Percentiles rank a stretch among this genome's conserved stretches.
Evolutionary conservation across 106 monocot species (phyloP).

Genomic region (Dendrobium catenatum): DNA sequence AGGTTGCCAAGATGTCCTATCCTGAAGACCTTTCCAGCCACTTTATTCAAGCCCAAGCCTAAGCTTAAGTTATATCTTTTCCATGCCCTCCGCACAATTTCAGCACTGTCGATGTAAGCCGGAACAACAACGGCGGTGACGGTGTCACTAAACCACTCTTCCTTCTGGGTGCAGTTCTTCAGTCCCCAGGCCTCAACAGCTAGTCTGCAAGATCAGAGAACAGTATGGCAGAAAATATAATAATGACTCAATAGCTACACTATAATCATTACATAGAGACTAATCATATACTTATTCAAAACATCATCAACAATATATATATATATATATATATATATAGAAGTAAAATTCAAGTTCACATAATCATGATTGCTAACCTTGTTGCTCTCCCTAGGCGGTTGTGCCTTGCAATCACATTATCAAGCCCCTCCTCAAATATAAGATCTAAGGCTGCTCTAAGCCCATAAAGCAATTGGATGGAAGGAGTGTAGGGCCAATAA

Average conservation of each 20-base stretch:
- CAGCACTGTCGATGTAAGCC: constrained; percentile 65
- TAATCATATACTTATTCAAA: neutral
- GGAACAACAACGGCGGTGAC: constrained; percentile 89
- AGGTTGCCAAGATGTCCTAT: constrained; percentile 88
- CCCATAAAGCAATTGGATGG: constrained; percentile 89
- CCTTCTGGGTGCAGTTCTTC: constrained; percentile 89
- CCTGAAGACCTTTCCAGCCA: constrained; percentile 89
- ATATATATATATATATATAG: neutral
- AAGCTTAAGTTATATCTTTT: constrained; percentile 91
- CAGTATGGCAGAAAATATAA: too few relatives aligned
- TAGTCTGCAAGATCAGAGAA: constrained; percentile 26
- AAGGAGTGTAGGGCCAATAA: constrained; percentile 88
- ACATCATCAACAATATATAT: neutral
- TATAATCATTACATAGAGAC: neutral
- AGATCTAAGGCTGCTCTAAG: constrained; percentile 76
- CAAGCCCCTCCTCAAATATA: constrained; percentile 85
- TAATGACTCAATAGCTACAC: neutral
- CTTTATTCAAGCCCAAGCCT: constrained; percentile 82
- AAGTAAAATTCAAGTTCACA: neutral
- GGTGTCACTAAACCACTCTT: constrained; percentile 85
- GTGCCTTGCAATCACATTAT: constrained; percentile 79
- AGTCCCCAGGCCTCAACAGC: constrained; percentile 96
- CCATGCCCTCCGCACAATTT: constrained; percentile 77
- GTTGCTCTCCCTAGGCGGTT: constrained; percentile 76
- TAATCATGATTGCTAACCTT: constrained; percentile 32